phyloP scores from a whole-genome alignment of 345 rosid genomes.

The Eutrema yunnanense region DNA sequence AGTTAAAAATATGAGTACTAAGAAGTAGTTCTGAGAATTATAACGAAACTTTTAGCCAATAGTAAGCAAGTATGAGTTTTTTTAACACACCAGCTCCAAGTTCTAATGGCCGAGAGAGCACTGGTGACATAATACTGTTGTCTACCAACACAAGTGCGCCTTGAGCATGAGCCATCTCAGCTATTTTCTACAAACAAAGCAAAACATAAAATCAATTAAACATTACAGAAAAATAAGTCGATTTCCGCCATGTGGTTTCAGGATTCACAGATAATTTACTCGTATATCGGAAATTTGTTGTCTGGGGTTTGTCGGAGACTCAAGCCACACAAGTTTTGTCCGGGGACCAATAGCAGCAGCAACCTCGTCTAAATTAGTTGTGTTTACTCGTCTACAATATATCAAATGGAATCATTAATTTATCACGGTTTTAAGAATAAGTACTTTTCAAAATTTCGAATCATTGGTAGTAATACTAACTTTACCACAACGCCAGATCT shows the following conservation, averaged over 20 bases:
- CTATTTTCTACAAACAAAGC: conserved; percentile 53
- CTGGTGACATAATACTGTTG: conserved; percentile 94
- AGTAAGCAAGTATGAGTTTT: not conserved
- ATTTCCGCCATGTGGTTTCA: not conserved
- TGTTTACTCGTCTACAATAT: conserved; percentile 70
- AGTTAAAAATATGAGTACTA: not conserved
- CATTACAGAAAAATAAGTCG: not conserved
- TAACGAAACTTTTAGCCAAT: not conserved
- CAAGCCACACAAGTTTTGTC: conserved; percentile 91
- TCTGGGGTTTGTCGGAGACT: conserved; percentile 89
- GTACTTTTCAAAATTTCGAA: not conserved
- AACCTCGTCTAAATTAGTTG: conserved; percentile 61
- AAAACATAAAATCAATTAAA: not conserved
- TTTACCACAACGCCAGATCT: conserved; percentile 67
- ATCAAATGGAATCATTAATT: conserved; percentile 2
- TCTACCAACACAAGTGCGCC: conserved; percentile 88
- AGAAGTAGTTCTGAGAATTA: not conserved
- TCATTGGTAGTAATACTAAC: conserved; percentile 41
- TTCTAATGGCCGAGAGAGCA: conserved; percentile 75
- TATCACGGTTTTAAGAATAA: conserved; percentile 1
- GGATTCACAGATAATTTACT: conserved; percentile 26
- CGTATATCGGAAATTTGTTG: conserved; percentile 79
- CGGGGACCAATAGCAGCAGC: conserved; percentile 67
- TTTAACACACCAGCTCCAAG: conserved; percentile 78
- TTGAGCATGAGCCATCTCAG: conserved; percentile 69